phyloP scores from a whole-genome alignment of 331 rosid species.

The Ulmus americana region DNA sequence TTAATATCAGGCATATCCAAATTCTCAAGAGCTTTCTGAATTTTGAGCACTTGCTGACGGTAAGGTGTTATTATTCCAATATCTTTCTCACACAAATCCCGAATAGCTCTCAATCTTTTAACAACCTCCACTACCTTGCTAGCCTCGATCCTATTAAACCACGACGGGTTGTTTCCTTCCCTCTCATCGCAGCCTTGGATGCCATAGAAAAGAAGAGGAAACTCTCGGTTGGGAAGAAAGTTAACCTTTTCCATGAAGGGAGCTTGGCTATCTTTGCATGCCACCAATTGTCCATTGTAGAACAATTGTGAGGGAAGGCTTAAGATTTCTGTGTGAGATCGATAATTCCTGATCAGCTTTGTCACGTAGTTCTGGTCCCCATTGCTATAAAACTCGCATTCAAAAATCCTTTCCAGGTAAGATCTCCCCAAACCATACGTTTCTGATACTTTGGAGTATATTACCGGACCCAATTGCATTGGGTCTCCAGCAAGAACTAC shows the following conservation, averaged over 20 bases:
- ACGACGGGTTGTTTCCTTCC: conserved; percentile 92
- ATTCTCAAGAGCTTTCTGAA: conserved; percentile 58
- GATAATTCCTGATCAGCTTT: conserved; percentile 59
- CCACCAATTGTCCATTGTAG: conserved; percentile 61
- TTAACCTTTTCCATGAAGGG: conserved; percentile 33
- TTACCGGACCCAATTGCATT: conserved; percentile 84
- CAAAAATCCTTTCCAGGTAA: conserved; percentile 68
- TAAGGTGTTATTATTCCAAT: conserved; percentile 88
- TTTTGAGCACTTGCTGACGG: conserved; percentile 78
- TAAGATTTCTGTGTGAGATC: conserved; percentile 82
- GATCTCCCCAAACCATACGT: conserved; percentile 56
- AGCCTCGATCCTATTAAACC: conserved; percentile 90
- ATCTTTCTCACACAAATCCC: conserved; percentile 48
- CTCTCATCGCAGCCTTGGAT: conserved; percentile 98
- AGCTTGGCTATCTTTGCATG: conserved; percentile 53
- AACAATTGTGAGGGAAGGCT: conserved; percentile 72
- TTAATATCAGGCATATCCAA: conserved; percentile 53
- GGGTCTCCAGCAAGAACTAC: conserved; percentile 96
- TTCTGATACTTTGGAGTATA: conserved; percentile 65
- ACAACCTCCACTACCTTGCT: conserved; percentile 70
- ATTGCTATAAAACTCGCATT: conserved; percentile 34
- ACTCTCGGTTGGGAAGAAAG: conserved; percentile 68
- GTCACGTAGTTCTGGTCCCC: conserved; percentile 62
- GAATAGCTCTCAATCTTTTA: conserved; percentile 37
- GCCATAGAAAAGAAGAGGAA: conserved; percentile 79